phyloP scores from a whole-genome alignment of 306 rosid species.

The Senna tora region DNA sequence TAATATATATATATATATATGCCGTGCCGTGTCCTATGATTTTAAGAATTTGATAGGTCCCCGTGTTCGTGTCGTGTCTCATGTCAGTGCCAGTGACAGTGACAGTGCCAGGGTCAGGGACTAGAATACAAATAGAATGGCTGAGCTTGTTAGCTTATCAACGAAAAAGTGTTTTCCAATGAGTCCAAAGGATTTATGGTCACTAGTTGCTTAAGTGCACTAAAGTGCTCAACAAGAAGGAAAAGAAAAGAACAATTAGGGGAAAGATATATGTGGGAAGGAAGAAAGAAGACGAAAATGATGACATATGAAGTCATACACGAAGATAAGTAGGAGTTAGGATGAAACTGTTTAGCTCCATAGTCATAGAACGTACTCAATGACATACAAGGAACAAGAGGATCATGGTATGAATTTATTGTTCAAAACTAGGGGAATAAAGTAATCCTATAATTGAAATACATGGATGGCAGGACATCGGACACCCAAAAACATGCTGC shows the following conservation, averaged over 20 bases:
- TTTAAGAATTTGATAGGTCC: too few species aligned
- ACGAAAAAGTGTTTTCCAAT: background rate
- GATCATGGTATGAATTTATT: background rate
- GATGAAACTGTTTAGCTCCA: background rate
- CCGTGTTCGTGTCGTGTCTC: too few species aligned
- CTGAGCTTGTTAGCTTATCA: background rate
- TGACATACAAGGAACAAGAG: background rate
- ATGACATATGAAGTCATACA: background rate
- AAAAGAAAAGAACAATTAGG: background rate
- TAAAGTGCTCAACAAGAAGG: background rate
- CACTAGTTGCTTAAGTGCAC: background rate
- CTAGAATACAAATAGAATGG: background rate
- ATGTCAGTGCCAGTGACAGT: too few species aligned
- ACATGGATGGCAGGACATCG: background rate
- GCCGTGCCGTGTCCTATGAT: too few species aligned
- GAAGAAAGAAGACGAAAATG: background rate
- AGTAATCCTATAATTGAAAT: background rate
- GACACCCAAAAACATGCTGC: background rate
- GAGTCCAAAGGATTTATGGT: conserved; percentile 11
- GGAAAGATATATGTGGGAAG: background rate
- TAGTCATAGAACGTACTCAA: background rate
- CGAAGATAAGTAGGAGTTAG: background rate
- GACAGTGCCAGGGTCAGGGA: too few species aligned
- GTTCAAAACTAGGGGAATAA: background rate
- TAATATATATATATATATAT: too few species aligned